Base-by-base conservation (phyloP, 352 stramenopile species). In the Globisporangium cederbergense region DNA sequence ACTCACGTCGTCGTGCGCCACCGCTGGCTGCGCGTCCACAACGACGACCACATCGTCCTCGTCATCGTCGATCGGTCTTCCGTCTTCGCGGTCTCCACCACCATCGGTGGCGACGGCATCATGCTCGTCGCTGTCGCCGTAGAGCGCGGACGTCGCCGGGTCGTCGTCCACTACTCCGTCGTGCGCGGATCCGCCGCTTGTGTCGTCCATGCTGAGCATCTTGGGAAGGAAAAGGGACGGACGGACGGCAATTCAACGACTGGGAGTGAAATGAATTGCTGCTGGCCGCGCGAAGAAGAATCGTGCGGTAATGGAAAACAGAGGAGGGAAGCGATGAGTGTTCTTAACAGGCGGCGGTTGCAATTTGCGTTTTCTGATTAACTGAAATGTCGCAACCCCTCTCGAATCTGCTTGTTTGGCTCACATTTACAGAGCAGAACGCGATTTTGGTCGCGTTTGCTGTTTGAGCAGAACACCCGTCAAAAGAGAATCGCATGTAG, bases 181-280 rank as follows among this genome's bases (percentile, higher is more conserved):
- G 30, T 57, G 51, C 30, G 18, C 51, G 25, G 22, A 20, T 4
- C 36, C 54, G 36, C 20, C 36, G 38, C 55, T 49, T 51, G 54
- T 47, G 36, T 50, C 55, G 20, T 60, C 55, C 55, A 60, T 60
- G 54, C 38, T 38, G 16, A 60, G 54, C 54, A 60, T 42, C 14
- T 3, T 16, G 25, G 38, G 20, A 57, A 9, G 36, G 10, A 22
- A 47, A 16, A 5, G 32, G 32, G 25, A 28, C 25, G 25, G 25
- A 28, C 25, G 25, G 25, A 28, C 40, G 40, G 40, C 42, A 47
- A 47, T 47, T 47, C 42, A 47, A 47, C 42, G 42, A 47, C 14
- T 47, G 42, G 42, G 16, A 20, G 42, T 16, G 16, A 47, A 47
- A 47, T 47, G 42, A 47, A 47, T 47, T 47, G 42, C 42, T 42